Percentiles rank a stretch among this genome's conserved stretches.
These are phyloP conservation scores for Exobasidium rhododendri DNA, from an alignment of 1,284 basidiomycete species.

Conservation along the genomic window DNA sequence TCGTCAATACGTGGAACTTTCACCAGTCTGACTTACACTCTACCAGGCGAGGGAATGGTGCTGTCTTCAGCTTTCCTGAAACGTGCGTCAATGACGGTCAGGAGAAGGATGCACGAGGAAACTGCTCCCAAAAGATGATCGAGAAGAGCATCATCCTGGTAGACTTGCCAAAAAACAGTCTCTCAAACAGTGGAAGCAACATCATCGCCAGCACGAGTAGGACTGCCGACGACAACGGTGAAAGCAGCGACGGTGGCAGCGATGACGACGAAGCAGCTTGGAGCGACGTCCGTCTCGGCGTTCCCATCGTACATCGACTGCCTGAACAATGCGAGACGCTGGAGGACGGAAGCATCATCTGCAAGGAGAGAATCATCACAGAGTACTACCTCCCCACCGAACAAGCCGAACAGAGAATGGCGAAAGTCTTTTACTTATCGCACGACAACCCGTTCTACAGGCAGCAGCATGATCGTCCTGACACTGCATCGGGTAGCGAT, in stretches of 20 bases:
- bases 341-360: background rate
- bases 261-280: background rate
- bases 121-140: background rate
- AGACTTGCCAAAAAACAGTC: background rate
- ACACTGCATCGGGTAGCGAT: too few species aligned
- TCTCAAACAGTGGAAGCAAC: background rate
- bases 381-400: constrained; percentile 3
- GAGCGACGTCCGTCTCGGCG: background rate
- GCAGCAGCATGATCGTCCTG: too few species aligned
- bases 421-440: constrained; percentile 1
- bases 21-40: background rate
- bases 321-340: background rate
- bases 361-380: background rate
- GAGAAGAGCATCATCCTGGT: background rate
- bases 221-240: background rate
- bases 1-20: background rate
- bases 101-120: background rate
- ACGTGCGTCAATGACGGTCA: background rate
- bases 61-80: background rate
- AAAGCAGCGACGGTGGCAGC: background rate
- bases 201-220: background rate
- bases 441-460: background rate
- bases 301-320: background rate
- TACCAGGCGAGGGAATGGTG: background rate
- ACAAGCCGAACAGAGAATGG: constrained; percentile 4